These are phyloP conservation scores for Cryptococcus maquisensis DNA, from an alignment of 1,284 basidiomycete species.

Conservation along the genomic window DNA sequence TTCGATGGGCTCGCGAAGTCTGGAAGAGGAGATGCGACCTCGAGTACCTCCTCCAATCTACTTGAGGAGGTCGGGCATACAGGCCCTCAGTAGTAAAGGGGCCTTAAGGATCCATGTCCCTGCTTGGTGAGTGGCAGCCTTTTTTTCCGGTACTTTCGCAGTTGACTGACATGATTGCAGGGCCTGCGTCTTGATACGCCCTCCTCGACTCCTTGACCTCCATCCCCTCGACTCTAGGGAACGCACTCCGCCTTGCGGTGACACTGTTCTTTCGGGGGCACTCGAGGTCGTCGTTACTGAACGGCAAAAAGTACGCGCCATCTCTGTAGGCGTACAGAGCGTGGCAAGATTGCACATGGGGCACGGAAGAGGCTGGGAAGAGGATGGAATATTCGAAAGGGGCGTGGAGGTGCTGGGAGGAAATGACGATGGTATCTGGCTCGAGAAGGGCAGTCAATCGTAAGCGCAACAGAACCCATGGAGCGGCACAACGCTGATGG, in stretches of 20 bases:
- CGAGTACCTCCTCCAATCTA: conserved; percentile 42
- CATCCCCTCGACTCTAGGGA: conserved; percentile 30
- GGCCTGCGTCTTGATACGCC: conserved; percentile 38
- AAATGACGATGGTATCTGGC: conserved; percentile 41
- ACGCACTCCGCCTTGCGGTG: conserved; percentile 38
- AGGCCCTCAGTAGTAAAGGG: conserved; percentile 25
- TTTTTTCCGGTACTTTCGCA: not conserved
- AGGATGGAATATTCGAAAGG: conserved; percentile 44
- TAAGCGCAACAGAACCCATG: conserved; percentile 9
- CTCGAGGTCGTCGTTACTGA: conserved; percentile 47
- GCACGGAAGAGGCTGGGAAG: conserved; percentile 35
- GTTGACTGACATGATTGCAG: conserved; percentile 16
- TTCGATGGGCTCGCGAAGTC: conserved; percentile 21
- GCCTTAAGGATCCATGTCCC: conserved; percentile 38
- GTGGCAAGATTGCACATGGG: conserved; percentile 38
- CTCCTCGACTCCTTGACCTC: conserved; percentile 29
- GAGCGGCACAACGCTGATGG: not conserved
- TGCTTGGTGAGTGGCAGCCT: conserved; percentile 26
- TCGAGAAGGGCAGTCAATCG: conserved; percentile 40
- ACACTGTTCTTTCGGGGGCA: conserved; percentile 43
- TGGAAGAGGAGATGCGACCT: conserved; percentile 27
- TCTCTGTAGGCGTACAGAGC: conserved; percentile 41
- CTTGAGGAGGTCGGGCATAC: conserved; percentile 29
- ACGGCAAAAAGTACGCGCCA: conserved; percentile 33
- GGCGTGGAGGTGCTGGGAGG: conserved; percentile 38